A percentile compares a stretch with the other conserved stretches of the same genome.
Conservation (phyloP, 345 rosid species). For the Linum lewisii region DNA sequence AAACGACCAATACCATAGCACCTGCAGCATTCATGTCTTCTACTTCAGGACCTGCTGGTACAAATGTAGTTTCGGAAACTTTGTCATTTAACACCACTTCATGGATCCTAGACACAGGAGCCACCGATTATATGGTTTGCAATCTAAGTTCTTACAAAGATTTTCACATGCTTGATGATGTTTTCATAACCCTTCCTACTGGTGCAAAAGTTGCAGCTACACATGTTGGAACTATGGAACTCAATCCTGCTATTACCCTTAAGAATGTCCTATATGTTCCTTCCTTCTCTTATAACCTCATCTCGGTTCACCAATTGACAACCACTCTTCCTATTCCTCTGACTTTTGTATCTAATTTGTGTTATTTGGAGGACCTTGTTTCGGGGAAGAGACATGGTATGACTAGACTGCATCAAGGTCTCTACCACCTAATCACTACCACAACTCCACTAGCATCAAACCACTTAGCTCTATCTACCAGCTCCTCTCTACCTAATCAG, state of each 20-base stretch:
- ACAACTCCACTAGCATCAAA: no score
- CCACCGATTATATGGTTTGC: slow-evolving; percentile 3
- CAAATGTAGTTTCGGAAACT: no score
- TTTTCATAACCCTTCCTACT: neutral
- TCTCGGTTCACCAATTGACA: neutral
- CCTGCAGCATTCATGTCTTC: neutral
- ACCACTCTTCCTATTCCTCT: neutral
- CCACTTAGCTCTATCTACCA: neutral
- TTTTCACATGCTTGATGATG: no score
- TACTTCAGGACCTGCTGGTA: no score
- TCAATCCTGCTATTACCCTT: neutral
- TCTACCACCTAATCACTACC: neutral
- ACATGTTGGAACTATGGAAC: slow-evolving; percentile 1
- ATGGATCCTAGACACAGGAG: slow-evolving; percentile 9
- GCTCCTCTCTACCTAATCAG: no score
- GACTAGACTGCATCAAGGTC: neutral
- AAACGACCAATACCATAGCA: neutral
- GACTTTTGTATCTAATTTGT: neutral
- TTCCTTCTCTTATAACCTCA: neutral
- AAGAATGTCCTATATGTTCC: slow-evolving; percentile 7
- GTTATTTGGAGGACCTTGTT: neutral
- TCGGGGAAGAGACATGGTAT: slow-evolving; percentile 1
- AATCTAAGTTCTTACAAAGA: neutral
- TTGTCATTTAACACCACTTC: no score
- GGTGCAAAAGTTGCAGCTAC: neutral